Evolutionary conservation across 1,139 yeast genomes (phyloP), one percentile per base, ranked within the genome.

Genomic region (Suhomyces chickasaworum): DNA sequence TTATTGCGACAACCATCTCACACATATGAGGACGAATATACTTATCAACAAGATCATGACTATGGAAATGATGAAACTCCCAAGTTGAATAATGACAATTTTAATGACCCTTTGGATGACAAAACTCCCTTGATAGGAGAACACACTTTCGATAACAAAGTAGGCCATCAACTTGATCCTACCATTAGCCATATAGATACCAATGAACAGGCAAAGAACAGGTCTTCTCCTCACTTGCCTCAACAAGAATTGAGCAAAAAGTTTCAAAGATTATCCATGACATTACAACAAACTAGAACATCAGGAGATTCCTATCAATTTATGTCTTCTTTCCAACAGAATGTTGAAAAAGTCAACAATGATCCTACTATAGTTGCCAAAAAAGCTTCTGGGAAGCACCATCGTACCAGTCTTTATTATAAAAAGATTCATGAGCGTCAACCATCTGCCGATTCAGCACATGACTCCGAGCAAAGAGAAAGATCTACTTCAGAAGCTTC

Each of bases 231-330:
- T 2, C 50, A 49, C 10, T 58, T 71, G 9, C 77, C 78, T 3
- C 73, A 65, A 42, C 71, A 69, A 42, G 66, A 63, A 40, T 60
- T 75, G 37, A 65, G 69, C 41, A 53, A 57, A 7, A 73, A 72
- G 53, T 75, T 75, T 51, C 69, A 72, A 47, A 49, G 80, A 17
- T 62, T 75, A 27, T 71, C 77, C 1, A 53, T 65, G 48, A 72
- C 78, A 1, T 59, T 75, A 34, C 75, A 70, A 45, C 66, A 67
- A 29, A 56, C 68, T 2, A 44, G 56, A 20, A 64, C 75, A 0
- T 69, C 78, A 4, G 69, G 69, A 13, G 77, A 73, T 47, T 73
- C 78, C 2, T 62, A 69, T 48, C 61, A 65, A 38, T 75, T 75
- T 54, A 71, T 73, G 66, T 65, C 57, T 45, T 58, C 68, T n/a